These are phyloP conservation scores for Lecanicillium sp. DNA, from an alignment of 2,329 filamentous ascomycete species.

Conservation along the genomic window DNA sequence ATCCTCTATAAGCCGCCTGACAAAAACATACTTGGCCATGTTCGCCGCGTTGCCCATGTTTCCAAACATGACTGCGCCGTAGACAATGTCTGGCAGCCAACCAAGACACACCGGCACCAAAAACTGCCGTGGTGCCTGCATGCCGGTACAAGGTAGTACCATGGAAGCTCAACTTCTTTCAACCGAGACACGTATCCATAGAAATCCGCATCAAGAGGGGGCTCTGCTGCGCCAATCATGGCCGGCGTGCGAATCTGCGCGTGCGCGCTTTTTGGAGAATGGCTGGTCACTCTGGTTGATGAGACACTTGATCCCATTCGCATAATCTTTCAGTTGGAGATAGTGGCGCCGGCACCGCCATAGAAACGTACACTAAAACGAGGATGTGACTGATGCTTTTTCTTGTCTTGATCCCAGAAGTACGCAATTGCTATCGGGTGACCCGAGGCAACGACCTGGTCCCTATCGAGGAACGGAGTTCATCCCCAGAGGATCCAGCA, in stretches of 20 bases:
- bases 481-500: slow-evolving; percentile 38
- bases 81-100: slow-evolving; percentile 16
- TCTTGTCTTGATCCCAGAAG: slow-evolving; percentile 23
- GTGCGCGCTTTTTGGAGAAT: slow-evolving; percentile 17
- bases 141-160: slow-evolving; percentile 16
- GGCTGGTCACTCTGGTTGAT: slow-evolving; percentile 19
- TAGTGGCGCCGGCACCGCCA: slow-evolving; percentile 34
- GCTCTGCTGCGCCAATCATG: slow-evolving; percentile 23
- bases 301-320: slow-evolving; percentile 24
- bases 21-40: slow-evolving; percentile 14
- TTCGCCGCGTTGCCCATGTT: slow-evolving; percentile 37
- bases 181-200: slow-evolving; percentile 17
- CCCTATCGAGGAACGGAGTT: slow-evolving; percentile 23
- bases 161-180: slow-evolving; percentile 15
- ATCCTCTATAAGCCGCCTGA: slow-evolving; percentile 18
- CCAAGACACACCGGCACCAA: slow-evolving; percentile 15
- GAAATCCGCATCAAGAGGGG: slow-evolving; percentile 3
- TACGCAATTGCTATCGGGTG: slow-evolving; percentile 32
- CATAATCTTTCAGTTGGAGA: slow-evolving; percentile 31
- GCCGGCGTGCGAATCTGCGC: slow-evolving; percentile 16
- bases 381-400: slow-evolving; percentile 20
- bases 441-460: slow-evolving; percentile 12
- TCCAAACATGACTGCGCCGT: slow-evolving; percentile 16
- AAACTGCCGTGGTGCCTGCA: slow-evolving; percentile 13
- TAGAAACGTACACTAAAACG: slow-evolving; percentile 21